Percentiles rank a stretch among this genome's conserved stretches.
phyloP scores from a whole-genome alignment of 352 stramenopile species.

The Phytophthora fragariaefolia region DNA sequence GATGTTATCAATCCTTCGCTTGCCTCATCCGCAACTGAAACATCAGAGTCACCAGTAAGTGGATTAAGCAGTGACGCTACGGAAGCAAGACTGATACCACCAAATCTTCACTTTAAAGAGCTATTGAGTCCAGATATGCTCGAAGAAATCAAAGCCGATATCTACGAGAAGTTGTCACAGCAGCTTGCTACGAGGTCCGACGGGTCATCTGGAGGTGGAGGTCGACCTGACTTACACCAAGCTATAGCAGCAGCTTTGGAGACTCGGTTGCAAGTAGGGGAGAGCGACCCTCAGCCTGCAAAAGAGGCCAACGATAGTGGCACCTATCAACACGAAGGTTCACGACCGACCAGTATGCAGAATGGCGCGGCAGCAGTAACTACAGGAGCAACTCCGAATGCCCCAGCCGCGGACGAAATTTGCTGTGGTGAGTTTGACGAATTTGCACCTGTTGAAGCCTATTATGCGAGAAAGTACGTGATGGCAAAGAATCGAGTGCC shows the following conservation, averaged over 20 bases:
- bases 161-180: conserved; percentile 58
- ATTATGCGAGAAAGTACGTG: conserved; percentile 55
- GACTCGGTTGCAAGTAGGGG: conserved; percentile 51
- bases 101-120: conserved; percentile 60
- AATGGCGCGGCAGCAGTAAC: conserved; percentile 3
- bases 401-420: conserved; percentile 32
- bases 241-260: conserved; percentile 59
- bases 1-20: neutral
- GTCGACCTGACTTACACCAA: conserved; percentile 49
- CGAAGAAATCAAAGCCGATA: conserved; percentile 68
- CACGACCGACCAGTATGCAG: conserved; percentile 1
- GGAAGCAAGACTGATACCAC: conserved; percentile 7
- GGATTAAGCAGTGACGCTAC: conserved; percentile 4
- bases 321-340: conserved; percentile 1
- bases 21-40: conserved; percentile 6
- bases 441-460: conserved; percentile 50
- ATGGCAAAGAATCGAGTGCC: conserved; percentile 43
- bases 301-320: conserved; percentile 1
- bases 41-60: conserved; percentile 3
- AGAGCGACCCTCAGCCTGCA: conserved; percentile 37
- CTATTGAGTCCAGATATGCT: conserved; percentile 56
- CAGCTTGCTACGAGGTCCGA: conserved; percentile 33
- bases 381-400: neutral
- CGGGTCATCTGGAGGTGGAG: conserved; percentile 13
- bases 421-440: conserved; percentile 57